phyloP scores from a whole-genome alignment of 805 yeast genomes.

The Yamadazyma endophytica region DNA sequence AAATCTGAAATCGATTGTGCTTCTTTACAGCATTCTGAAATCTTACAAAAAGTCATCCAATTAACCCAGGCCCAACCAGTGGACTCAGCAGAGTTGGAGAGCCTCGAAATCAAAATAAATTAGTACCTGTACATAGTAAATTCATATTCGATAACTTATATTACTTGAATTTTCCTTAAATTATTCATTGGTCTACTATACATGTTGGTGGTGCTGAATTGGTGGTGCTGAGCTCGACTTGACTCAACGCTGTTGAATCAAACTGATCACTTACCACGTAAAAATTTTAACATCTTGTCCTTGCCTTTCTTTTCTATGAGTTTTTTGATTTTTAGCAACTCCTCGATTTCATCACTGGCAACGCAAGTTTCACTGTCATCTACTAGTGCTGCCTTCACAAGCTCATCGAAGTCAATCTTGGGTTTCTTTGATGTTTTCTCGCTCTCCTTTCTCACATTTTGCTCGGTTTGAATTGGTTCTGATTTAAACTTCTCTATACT shows the following conservation, averaged over 20 bases:
- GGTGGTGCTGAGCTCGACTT: too few relatives aligned
- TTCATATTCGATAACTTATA: background rate
- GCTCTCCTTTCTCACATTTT: too few relatives aligned
- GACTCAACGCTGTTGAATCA: too few relatives aligned
- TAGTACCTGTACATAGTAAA: background rate
- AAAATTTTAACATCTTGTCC: conserved; percentile 57
- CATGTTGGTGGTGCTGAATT: too few relatives aligned
- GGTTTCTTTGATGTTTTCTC: conserved; percentile 10
- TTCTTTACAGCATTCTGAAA: conserved; percentile 44
- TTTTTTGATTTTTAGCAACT: conserved; percentile 50
- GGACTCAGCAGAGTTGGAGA: conserved; percentile 43
- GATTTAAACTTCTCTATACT: conserved; percentile 3
- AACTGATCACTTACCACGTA: conserved; percentile 37
- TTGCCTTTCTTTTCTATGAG: conserved; percentile 68
- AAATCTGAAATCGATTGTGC: conserved; percentile 47
- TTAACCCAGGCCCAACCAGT: conserved; percentile 51
- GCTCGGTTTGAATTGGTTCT: too few relatives aligned
- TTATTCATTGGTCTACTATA: too few relatives aligned
- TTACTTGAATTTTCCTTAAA: conserved; percentile 1
- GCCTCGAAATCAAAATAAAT: conserved; percentile 7
- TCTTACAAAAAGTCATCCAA: conserved; percentile 53
- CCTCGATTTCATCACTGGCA: conserved; percentile 41
- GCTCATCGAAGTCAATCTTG: conserved; percentile 42
- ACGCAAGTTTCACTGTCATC: conserved; percentile 4
- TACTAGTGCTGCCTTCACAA: conserved; percentile 39